Base-by-base conservation (phyloP, 1,139 yeast genomes). In the Torulaspora globosa region DNA sequence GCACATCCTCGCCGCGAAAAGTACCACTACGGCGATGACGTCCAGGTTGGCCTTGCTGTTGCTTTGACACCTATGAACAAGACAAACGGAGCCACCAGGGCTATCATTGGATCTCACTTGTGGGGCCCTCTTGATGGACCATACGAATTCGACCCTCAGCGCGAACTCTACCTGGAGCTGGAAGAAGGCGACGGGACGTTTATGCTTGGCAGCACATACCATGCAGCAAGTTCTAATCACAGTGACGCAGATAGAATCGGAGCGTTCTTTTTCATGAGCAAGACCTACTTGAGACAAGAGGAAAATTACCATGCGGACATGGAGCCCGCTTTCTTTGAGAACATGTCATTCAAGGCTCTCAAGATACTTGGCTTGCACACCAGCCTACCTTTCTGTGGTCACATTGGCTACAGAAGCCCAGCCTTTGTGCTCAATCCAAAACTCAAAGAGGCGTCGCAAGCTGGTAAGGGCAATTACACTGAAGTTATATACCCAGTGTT, bases 161-260 rank as follows among this genome's bases (percentile, higher is more conserved):
- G 70, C 40, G 58, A 55, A 29, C 46, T 56, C 18, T 56, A 62
- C 34, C 58, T 60, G 18, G 66, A 63, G 46, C 47, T 63, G 44
- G 62, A 63, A 14, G 54, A 55, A 19, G 68, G 68, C 14, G 69
- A 65, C 44, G 59, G 56, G n/a, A 57, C 60, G 33, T 59, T 65
- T 43, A 59, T 65, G 63, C 55, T 65, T 14, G 67, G 61, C 3
- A 58, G 66, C 5, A 52, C 61, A 34, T 56, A 58, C 42, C 68
- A 65, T 46, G 67, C 63, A 14, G 68, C 65, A 5, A 54, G 64
- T 36, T 60, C 67, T n/a, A 65, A 65, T 40, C 46, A 43, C 8
- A 63, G 67, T 11, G 47, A 43, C 41, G 52, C 58, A 44, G 64
- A 63, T 41, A 70, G 76, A 12, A 72, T 74, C 54, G 53, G 37